These are phyloP conservation scores for Trypanosoma rangeli DNA, from an alignment of 208 protist species.

Conservation along the genomic window DNA sequence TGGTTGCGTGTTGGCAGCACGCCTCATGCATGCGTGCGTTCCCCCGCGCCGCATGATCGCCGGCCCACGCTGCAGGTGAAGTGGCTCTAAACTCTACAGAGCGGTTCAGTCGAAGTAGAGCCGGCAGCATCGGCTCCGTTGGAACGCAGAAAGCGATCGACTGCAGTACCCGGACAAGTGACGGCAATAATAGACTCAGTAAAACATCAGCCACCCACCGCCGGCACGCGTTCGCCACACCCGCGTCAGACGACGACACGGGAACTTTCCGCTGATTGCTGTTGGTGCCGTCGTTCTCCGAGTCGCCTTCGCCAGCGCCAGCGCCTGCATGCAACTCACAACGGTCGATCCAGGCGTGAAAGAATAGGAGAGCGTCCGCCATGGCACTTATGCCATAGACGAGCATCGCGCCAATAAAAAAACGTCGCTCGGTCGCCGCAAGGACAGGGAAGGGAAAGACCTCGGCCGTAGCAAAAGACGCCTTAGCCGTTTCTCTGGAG, in stretches of 20 bases:
- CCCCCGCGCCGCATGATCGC: background rate
- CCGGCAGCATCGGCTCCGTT: constrained; percentile 18
- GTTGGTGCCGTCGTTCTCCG: background rate
- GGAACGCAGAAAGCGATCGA: constrained; percentile 18
- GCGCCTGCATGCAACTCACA: background rate
- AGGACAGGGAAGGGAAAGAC: constrained; percentile 18
- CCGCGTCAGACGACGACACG: background rate
- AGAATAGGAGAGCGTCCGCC: constrained; percentile 15
- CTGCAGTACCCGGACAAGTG: constrained; percentile 6
- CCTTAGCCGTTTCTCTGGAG: background rate
- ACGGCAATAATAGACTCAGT: constrained; percentile 4
- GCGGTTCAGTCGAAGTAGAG: constrained; percentile 4
- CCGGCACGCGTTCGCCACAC: background rate
- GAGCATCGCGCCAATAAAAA: constrained; percentile 20
- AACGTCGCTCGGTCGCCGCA: constrained; percentile 7
- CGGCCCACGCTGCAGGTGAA: background rate
- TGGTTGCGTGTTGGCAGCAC: too few species aligned
- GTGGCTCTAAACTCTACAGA: constrained; percentile 4
- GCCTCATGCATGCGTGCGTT: too few species aligned
- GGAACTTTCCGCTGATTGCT: background rate
- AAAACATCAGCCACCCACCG: constrained; percentile 7
- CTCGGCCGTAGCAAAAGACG: background rate
- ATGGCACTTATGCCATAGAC: constrained; percentile 8
- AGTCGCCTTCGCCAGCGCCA: background rate
- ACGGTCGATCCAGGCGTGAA: constrained; percentile 7